These are phyloP conservation scores for Dioscorea alata DNA, from an alignment of 106 monocot genomes.

Conservation along the genomic window DNA sequence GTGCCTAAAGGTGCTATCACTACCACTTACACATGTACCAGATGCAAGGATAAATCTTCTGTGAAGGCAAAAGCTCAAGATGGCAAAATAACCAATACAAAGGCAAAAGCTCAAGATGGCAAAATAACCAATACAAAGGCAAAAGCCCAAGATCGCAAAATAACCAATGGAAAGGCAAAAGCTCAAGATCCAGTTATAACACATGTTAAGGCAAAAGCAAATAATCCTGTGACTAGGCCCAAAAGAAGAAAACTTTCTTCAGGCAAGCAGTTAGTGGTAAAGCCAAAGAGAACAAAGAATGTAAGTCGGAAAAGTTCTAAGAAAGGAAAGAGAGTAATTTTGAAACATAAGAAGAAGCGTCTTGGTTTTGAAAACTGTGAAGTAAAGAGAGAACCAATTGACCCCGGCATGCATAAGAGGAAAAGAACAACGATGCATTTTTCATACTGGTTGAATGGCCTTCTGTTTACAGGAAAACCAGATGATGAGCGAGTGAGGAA, in stretches of 20 bases:
- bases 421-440: constrained; percentile 49
- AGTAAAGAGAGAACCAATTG: too few species aligned
- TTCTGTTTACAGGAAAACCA: constrained; percentile 50
- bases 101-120: constrained; percentile 13
- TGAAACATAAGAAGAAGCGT: constrained; percentile 11
- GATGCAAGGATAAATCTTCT: constrained; percentile 38
- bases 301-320: not conserved
- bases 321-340: constrained; percentile 10
- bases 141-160: constrained; percentile 6
- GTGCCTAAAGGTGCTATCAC: constrained; percentile 44
- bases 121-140: constrained; percentile 3
- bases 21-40: constrained; percentile 48
- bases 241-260: constrained; percentile 20
- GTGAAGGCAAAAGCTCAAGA: constrained; percentile 16
- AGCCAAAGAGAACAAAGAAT: constrained; percentile 15
- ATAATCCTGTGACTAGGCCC: not conserved
- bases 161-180: not conserved
- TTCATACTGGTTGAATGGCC: constrained; percentile 87
- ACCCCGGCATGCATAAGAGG: constrained; percentile 34
- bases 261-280: constrained; percentile 11
- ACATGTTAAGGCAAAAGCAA: constrained; percentile 12
- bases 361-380: too few species aligned
- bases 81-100: not conserved
- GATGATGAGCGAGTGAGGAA: constrained; percentile 31
- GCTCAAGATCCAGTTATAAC: constrained; percentile 2